A percentile compares a stretch with the other conserved stretches of the same genome.
phyloP scores from a whole-genome alignment of 305 asterid genomes.

The Solanum hybrid region DNA sequence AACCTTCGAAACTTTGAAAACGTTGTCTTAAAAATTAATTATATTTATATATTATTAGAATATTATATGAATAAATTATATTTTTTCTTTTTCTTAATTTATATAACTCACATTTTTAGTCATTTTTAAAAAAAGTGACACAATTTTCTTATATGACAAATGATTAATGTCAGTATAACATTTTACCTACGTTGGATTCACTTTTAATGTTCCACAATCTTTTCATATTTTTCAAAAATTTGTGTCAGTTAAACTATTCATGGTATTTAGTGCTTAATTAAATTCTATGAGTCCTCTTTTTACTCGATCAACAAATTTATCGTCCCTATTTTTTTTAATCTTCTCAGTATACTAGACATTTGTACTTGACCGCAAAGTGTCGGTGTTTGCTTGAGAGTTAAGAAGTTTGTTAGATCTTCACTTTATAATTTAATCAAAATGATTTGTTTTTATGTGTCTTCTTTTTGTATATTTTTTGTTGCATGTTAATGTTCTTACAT shows the following conservation, averaged over 20 bases:
- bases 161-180: not conserved
- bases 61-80: not conserved
- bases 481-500: not conserved
- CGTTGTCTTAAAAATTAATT: not conserved
- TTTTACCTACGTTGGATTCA: not conserved
- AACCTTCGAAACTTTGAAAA: not conserved
- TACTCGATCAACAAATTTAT: not conserved
- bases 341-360: not conserved
- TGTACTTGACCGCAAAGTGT: not conserved
- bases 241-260: not conserved
- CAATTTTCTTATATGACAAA: not conserved
- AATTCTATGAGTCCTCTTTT: not conserved
- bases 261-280: not conserved
- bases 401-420: not conserved
- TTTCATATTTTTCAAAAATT: not conserved
- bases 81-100: no score
- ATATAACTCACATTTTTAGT: not conserved
- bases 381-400: not conserved
- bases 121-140: accelerated
- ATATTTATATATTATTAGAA: not conserved
- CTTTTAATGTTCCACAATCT: not conserved
- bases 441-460: not conserved
- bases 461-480: not conserved
- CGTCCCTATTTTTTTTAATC: not conserved
- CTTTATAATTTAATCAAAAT: not conserved